phyloP scores from a whole-genome alignment of 345 rosid species.

The Citrus australasica region DNA sequence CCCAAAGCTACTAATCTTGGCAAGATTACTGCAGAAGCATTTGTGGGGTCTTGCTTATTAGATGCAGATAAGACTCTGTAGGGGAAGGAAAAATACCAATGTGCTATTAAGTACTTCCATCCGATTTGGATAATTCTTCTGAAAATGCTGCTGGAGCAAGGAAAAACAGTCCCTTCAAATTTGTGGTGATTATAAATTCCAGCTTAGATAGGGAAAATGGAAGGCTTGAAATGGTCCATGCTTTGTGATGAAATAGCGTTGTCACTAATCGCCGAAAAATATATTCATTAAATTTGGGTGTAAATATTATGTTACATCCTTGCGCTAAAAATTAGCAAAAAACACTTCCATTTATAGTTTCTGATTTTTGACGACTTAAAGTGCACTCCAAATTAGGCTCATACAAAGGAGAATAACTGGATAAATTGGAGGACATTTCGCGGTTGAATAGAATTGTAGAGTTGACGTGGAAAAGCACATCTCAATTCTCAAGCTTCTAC shows the following conservation, averaged over 20 bases:
- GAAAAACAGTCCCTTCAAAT: constrained; percentile 43
- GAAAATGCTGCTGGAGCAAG: constrained; percentile 26
- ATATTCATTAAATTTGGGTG: not conserved
- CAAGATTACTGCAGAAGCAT: not conserved
- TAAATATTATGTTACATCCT: not conserved
- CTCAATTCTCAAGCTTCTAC: not conserved
- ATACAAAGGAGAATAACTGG: not conserved
- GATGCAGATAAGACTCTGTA: constrained; percentile 9
- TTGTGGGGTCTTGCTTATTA: not conserved
- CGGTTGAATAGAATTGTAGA: not conserved
- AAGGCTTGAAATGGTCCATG: constrained; percentile 41
- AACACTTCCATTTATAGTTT: not conserved
- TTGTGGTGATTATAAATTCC: constrained; percentile 33
- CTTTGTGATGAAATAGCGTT: not conserved
- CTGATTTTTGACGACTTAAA: not conserved
- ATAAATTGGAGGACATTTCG: not conserved
- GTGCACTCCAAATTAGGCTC: not conserved
- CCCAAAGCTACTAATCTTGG: not conserved
- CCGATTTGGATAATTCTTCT: constrained; percentile 28
- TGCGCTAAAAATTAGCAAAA: not conserved
- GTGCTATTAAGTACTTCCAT: constrained; percentile 19
- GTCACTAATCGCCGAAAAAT: not conserved
- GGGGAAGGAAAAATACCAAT: constrained; percentile 1
- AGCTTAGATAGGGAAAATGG: constrained; percentile 30
- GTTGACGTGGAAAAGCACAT: not conserved